These are phyloP conservation scores for Beta macrorhiza DNA, from an alignment of 179 eudicot species.

Conservation along the genomic window DNA sequence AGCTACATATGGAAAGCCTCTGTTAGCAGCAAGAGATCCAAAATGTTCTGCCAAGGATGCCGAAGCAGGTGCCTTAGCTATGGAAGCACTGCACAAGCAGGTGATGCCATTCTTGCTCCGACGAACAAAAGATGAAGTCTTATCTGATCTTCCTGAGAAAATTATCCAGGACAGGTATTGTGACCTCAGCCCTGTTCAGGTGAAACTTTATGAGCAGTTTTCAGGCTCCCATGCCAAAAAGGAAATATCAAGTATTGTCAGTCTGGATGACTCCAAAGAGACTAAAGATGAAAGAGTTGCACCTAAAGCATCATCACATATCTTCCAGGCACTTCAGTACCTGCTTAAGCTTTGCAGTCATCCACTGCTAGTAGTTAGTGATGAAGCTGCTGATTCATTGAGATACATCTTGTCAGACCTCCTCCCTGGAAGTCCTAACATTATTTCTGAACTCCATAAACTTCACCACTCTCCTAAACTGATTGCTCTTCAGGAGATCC, in stretches of 20 bases:
- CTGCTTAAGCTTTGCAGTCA: conserved; percentile 96
- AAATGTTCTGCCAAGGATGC: conserved; percentile 98
- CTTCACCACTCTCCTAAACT: conserved; percentile 96
- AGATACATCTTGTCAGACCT: conserved; percentile 53
- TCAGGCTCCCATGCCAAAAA: conserved; percentile 79
- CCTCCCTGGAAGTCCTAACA: conserved; percentile 51
- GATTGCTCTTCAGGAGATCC: conserved; percentile 93
- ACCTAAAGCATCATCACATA: conserved; percentile 79
- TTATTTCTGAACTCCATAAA: conserved; percentile 73
- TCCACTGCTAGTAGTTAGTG: conserved; percentile 91
- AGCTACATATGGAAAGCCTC: conserved; percentile 91
- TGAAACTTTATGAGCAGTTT: conserved; percentile 92
- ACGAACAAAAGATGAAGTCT: conserved; percentile 93
- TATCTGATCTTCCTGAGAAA: conserved; percentile 98
- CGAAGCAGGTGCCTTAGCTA: conserved; percentile 93
- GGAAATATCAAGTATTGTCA: conserved; percentile 78
- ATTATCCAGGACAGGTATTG: conserved; percentile 98
- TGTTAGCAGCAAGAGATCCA: conserved; percentile 92
- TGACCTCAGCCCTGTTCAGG: conserved; percentile 88
- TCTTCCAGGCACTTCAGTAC: conserved; percentile 97
- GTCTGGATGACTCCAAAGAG: conserved; percentile 52
- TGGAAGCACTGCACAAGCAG: conserved; percentile 99
- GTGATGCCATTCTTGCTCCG: conserved; percentile 99
- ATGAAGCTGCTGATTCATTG: conserved; percentile 64
- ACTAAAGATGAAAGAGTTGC: conserved; percentile 51